phyloP scores from a whole-genome alignment of 805 yeast species.

The Candida glaebosa region DNA sequence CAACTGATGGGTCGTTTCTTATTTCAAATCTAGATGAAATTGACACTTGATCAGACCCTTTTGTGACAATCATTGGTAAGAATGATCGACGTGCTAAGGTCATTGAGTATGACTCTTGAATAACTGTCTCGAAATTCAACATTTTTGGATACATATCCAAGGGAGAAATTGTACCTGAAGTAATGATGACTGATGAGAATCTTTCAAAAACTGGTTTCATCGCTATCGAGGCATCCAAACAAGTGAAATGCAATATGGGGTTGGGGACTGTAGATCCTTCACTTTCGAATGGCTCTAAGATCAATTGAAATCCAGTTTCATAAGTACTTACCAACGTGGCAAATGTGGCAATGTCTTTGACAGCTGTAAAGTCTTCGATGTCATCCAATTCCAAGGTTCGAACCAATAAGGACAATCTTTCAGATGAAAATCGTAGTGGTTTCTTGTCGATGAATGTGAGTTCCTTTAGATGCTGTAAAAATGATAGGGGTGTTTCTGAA shows the following conservation, averaged over 20 bases:
- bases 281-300: constrained; percentile 93
- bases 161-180: constrained; percentile 98
- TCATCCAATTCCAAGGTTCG: constrained; percentile 84
- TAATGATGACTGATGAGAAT: constrained; percentile 87
- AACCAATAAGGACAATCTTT: constrained; percentile 81
- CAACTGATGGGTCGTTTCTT: constrained; percentile 96
- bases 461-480: constrained; percentile 88
- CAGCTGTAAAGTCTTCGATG: constrained; percentile 86
- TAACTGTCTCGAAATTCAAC: constrained; percentile 89
- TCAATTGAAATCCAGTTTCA: constrained; percentile 87
- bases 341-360: constrained; percentile 94
- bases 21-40: constrained; percentile 95
- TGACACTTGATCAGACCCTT: constrained; percentile 97
- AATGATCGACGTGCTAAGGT: constrained; percentile 89
- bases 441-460: constrained; percentile 88
- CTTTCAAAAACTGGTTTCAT: constrained; percentile 95
- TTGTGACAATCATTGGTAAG: constrained; percentile 92
- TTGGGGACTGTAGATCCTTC: constrained; percentile 94
- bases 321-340: constrained; percentile 95
- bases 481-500: constrained; percentile 95
- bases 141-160: constrained; percentile 97
- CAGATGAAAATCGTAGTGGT: constrained; percentile 90
- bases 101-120: constrained; percentile 95
- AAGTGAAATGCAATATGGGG: constrained; percentile 88
- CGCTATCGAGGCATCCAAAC: constrained; percentile 96